Evolutionary conservation across 2,329 filamentous ascomycete genomes (phyloP).

Genomic region (Chaetothyriales sp.): DNA sequence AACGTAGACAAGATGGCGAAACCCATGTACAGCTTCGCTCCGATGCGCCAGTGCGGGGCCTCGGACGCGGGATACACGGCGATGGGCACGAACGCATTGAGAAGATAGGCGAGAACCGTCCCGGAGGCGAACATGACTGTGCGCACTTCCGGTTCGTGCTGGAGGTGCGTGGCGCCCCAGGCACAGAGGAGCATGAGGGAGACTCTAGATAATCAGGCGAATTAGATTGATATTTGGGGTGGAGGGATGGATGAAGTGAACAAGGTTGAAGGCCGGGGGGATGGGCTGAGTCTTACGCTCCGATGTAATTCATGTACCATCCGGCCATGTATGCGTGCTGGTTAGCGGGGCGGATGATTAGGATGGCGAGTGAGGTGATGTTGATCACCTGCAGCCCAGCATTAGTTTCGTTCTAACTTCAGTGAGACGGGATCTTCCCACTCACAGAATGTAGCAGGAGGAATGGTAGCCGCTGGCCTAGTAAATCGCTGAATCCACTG

Average conservation of each 20-base stretch:
- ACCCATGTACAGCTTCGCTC: slow-evolving; percentile 1
- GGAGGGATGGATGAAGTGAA: not conserved
- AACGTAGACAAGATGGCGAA: not conserved
- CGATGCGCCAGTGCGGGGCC: slow-evolving; percentile 1
- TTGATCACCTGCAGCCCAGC: slow-evolving; percentile 3
- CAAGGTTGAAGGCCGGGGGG: not conserved
- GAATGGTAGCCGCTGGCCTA: slow-evolving; percentile 41
- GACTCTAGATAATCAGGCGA: no score
- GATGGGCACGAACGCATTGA: slow-evolving; percentile 1
- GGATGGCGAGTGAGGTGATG: slow-evolving; percentile 6
- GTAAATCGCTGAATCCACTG: slow-evolving; percentile 45
- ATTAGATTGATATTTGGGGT: no score
- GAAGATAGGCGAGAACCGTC: not conserved
- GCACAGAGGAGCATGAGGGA: no score
- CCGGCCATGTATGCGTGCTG: slow-evolving; percentile 9
- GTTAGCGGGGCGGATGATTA: slow-evolving; percentile 6
- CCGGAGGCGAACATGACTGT: not conserved
- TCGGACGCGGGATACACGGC: not conserved
- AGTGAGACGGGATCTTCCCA: no score
- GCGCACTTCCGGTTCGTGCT: not conserved
- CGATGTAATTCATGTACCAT: slow-evolving; percentile 9
- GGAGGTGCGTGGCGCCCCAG: no score
- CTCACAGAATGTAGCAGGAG: slow-evolving; percentile 35
- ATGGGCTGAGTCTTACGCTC: not conserved
- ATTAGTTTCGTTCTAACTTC: no score